Conservation (phyloP, 345 rosid genomes). For the Orychophragmus violaceus region DNA sequence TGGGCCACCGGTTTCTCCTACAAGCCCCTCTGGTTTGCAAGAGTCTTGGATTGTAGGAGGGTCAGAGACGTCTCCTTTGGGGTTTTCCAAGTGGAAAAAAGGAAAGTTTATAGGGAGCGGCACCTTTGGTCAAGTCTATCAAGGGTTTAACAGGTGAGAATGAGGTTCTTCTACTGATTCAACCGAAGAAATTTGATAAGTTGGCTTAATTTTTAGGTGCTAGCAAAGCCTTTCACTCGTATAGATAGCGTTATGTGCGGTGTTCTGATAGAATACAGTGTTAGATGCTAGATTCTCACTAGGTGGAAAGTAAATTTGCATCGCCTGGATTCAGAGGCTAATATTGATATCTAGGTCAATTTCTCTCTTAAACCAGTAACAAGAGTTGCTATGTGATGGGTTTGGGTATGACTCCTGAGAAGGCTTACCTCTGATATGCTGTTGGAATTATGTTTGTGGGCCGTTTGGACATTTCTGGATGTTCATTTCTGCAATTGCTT, state of each 20-base stretch:
- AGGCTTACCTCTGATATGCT: background rate
- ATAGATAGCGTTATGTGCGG: too few species aligned
- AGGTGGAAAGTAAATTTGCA: background rate
- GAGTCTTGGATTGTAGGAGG: conserved; percentile 38
- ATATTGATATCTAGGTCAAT: background rate
- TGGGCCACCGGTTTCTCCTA: conserved; percentile 84
- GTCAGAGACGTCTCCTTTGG: conserved; percentile 29
- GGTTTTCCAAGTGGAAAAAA: conserved; percentile 68
- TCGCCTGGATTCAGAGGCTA: background rate
- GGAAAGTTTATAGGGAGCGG: conserved; percentile 93
- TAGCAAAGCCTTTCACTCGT: too few species aligned
- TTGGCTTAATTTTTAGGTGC: background rate
- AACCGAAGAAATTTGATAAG: background rate
- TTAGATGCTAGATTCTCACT: conserved; percentile 15
- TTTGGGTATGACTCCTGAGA: background rate
- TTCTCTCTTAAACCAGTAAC: background rate
- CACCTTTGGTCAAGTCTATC: conserved; percentile 91
- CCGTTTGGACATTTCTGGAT: background rate
- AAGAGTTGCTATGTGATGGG: background rate
- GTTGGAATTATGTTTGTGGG: background rate
- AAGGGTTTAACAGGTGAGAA: conserved; percentile 82
- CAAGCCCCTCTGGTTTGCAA: conserved; percentile 62
- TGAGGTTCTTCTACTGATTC: background rate
- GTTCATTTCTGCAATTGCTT: background rate
- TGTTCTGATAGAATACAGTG: background rate